A percentile compares a stretch with the other conserved stretches of the same genome.
These are phyloP conservation scores for Cotoneaster glaucophyllus DNA, from an alignment of 306 rosid genomes.

Conservation along the genomic window DNA sequence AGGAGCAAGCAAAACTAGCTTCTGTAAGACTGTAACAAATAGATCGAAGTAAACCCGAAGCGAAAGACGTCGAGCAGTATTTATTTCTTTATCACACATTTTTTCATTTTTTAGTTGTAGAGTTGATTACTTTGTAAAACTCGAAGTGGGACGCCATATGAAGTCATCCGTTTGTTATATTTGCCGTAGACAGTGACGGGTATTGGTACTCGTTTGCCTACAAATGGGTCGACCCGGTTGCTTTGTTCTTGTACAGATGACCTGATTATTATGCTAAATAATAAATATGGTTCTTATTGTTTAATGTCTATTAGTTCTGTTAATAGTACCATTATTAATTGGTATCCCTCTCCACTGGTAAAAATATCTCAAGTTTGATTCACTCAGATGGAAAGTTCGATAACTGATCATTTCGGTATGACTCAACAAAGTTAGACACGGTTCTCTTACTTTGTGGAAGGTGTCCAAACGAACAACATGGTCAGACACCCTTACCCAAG, in stretches of 20 bases:
- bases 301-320: too few species aligned
- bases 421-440: too few species aligned
- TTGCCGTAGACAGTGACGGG: slow-evolving; percentile 22
- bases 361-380: too few species aligned
- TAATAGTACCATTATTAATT: too few species aligned
- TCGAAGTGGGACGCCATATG: slow-evolving; percentile 16
- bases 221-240: slow-evolving; percentile 8
- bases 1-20: slow-evolving; percentile 17
- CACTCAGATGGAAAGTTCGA: too few species aligned
- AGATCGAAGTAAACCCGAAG: not conserved
- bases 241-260: slow-evolving; percentile 47
- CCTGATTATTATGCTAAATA: slow-evolving; percentile 22
- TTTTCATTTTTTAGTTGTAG: slow-evolving; percentile 16
- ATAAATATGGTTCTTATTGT: slow-evolving; percentile 12
- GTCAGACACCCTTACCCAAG: too few species aligned
- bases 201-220: not conserved
- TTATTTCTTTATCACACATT: slow-evolving; percentile 14
- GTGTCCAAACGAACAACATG: too few species aligned
- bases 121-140: slow-evolving; percentile 15
- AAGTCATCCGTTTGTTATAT: slow-evolving; percentile 28
- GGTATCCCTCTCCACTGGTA: too few species aligned
- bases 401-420: too few species aligned
- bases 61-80: not conserved
- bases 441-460: too few species aligned
- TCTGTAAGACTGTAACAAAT: slow-evolving; percentile 4